These are phyloP conservation scores for Solanum gandarillasii DNA, from an alignment of 257 asterid species.

Conservation along the genomic window DNA sequence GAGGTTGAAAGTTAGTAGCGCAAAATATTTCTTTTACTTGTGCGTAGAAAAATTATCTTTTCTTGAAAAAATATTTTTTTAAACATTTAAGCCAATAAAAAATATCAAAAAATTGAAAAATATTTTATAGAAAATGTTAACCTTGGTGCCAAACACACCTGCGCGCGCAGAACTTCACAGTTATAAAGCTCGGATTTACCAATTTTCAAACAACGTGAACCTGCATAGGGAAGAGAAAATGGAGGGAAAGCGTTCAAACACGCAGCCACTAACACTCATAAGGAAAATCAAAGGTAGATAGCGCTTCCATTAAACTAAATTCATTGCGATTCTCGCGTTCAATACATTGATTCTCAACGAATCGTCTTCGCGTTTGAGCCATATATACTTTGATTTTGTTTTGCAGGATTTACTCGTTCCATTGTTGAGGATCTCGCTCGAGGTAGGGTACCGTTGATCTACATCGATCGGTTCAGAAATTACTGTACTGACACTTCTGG, in stretches of 20 bases:
- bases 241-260: conserved; percentile 40
- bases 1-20: not conserved
- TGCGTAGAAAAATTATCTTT: not conserved
- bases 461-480: conserved; percentile 55
- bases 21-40: not conserved
- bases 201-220: not conserved
- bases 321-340: not conserved
- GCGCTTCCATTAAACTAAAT: not conserved
- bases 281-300: conserved; percentile 44
- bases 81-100: not conserved
- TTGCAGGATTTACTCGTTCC: conserved; percentile 59
- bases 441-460: conserved; percentile 38
- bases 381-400: not conserved
- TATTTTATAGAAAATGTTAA: not conserved
- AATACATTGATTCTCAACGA: not conserved
- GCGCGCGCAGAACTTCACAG: not conserved
- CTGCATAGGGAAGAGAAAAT: conserved; percentile 11
- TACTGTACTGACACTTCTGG: conserved; percentile 53
- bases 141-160: not conserved
- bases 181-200: not conserved
- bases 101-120: not conserved
- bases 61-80: not conserved
- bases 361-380: not conserved
- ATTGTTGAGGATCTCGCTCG: conserved; percentile 42
- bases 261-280: conserved; percentile 26